Evolutionary conservation across 2,329 filamentous ascomycete genomes (phyloP).

Genomic region (Hysterium pulicare): DNA sequence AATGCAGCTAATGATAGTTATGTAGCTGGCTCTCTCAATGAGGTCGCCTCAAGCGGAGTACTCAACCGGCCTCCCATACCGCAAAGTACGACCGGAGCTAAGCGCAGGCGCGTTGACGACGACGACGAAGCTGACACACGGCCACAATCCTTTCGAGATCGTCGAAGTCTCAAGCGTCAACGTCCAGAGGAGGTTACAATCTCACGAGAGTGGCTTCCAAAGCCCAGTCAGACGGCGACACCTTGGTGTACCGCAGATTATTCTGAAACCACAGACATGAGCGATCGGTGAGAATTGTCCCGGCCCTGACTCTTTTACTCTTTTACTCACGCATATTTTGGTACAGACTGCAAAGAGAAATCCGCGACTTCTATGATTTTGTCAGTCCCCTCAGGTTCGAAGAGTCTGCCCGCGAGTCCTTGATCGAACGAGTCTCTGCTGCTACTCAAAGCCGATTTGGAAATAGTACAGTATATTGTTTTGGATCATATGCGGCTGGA

Average conservation of each 20-base stretch:
- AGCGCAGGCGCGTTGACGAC: constrained; percentile 8
- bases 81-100: constrained; percentile 6
- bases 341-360: constrained; percentile 78
- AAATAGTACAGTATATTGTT: constrained; percentile 65
- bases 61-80: not conserved
- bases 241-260: constrained; percentile 65
- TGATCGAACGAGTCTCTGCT: constrained; percentile 66
- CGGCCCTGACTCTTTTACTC: not conserved
- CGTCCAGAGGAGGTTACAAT: constrained; percentile 46
- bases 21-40: constrained; percentile 20
- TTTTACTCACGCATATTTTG: not conserved
- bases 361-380: constrained; percentile 83
- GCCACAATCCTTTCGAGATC: too few species aligned
- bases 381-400: constrained; percentile 77
- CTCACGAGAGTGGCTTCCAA: constrained; percentile 42
- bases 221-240: constrained; percentile 39
- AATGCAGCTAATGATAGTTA: not conserved
- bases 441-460: constrained; percentile 47
- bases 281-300: constrained; percentile 47
- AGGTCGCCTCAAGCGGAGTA: constrained; percentile 10
- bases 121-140: constrained; percentile 10
- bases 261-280: constrained; percentile 51
- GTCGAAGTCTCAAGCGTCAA: constrained; percentile 61
- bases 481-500: constrained; percentile 92
- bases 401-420: constrained; percentile 65